Evolutionary conservation across 2,329 filamentous ascomycete species (phyloP).

Genomic region (Ceratocystis colombiana): DNA sequence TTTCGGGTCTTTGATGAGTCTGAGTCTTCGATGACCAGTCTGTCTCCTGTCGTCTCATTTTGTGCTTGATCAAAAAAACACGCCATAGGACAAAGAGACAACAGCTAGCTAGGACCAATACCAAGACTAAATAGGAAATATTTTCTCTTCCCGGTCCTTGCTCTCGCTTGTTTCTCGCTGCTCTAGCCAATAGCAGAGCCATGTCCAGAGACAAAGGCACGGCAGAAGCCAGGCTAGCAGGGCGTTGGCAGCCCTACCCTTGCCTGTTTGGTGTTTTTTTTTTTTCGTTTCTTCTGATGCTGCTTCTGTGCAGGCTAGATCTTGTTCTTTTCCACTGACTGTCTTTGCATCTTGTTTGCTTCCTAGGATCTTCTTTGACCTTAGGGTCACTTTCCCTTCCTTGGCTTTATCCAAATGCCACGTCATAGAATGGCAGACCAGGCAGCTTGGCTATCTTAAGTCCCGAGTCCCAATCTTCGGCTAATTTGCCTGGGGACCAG

Average conservation of each 20-base stretch:
- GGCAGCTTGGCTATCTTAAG: background rate
- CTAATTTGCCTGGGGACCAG: background rate
- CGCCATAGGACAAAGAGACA: background rate
- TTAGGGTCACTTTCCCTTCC: too few species aligned
- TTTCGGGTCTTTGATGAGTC: background rate
- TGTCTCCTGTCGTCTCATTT: background rate
- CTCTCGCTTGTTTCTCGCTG: slow-evolving; percentile 5
- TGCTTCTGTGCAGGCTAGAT: background rate
- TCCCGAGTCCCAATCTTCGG: background rate
- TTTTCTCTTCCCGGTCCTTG: background rate
- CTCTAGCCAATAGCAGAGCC: background rate
- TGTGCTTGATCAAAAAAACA: background rate
- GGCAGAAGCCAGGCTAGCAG: background rate
- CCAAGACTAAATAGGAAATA: slow-evolving; percentile 14
- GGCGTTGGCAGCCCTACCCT: background rate
- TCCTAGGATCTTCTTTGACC: background rate
- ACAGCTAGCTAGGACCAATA: background rate
- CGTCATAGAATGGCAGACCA: too few species aligned
- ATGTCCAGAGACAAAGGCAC: slow-evolving; percentile 6
- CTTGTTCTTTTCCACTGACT: too few species aligned
- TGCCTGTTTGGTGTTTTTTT: background rate
- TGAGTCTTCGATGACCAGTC: background rate
- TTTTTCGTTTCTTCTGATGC: background rate
- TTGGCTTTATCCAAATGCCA: too few species aligned
- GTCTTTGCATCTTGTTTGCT: background rate